Conservation (phyloP, 805 yeast genomes). For the Candida berthetii region DNA sequence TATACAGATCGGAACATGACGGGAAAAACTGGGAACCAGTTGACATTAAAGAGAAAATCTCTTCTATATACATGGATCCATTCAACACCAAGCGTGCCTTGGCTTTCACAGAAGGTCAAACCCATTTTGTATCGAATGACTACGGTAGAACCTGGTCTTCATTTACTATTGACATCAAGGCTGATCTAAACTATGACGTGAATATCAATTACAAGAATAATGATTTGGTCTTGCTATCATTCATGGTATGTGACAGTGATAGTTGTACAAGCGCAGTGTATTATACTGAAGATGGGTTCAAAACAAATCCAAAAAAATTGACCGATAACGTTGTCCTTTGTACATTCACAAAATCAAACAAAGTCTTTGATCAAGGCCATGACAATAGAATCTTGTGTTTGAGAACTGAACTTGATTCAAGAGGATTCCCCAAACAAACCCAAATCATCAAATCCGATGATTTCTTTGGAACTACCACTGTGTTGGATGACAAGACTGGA, state of each 20-base stretch:
- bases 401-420: conserved; percentile 30
- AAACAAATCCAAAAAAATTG: conserved; percentile 21
- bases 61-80: conserved; percentile 24
- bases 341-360: conserved; percentile 21
- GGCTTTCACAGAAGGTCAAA: conserved; percentile 24
- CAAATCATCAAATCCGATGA: conserved; percentile 30
- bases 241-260: conserved; percentile 14
- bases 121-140: conserved; percentile 33
- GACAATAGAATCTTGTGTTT: conserved; percentile 35
- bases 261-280: conserved; percentile 29
- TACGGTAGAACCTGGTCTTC: conserved; percentile 35
- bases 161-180: conserved; percentile 22
- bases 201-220: conserved; percentile 32
- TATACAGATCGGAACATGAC: conserved; percentile 41
- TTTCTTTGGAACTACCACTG: conserved; percentile 31
- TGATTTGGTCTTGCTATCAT: conserved; percentile 31
- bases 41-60: conserved; percentile 25
- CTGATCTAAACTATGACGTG: conserved; percentile 18
- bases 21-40: conserved; percentile 37
- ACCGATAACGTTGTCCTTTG: conserved; percentile 20
- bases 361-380: conserved; percentile 17
- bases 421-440: conserved; percentile 25
- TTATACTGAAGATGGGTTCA: conserved; percentile 42
- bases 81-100: conserved; percentile 32
- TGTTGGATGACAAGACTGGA: conserved; percentile 24